Percentiles rank a stretch among this genome's conserved stretches.
Conservation (phyloP, 768 basidiomycete genomes). For the Suillus bovinus region DNA sequence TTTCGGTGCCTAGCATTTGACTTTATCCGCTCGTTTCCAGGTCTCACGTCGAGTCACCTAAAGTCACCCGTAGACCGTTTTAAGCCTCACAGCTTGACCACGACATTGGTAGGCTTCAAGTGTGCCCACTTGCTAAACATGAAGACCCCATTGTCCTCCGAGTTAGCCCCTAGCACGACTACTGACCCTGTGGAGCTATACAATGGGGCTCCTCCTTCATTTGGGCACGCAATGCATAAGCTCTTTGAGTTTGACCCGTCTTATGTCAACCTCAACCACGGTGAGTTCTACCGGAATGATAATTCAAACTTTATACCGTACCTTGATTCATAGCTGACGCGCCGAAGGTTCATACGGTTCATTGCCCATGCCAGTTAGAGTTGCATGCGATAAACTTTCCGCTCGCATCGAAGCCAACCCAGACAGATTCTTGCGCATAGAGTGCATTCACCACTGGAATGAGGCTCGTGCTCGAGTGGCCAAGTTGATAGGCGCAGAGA, state of each 20-base stretch:
- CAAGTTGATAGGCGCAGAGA: slow-evolving; percentile 46
- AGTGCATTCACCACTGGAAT: slow-evolving; percentile 35
- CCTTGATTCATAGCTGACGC: background rate
- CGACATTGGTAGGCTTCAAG: no score
- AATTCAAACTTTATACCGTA: background rate
- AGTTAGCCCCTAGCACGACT: background rate
- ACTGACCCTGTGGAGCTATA: slow-evolving; percentile 18
- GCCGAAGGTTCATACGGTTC: slow-evolving; percentile 61
- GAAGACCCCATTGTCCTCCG: background rate
- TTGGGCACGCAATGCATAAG: slow-evolving; percentile 53
- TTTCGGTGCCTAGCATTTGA: background rate
- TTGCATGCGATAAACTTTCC: slow-evolving; percentile 42
- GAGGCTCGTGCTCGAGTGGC: slow-evolving; percentile 49
- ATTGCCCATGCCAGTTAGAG: slow-evolving; percentile 51
- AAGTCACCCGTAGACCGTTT: background rate
- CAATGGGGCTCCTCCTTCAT: slow-evolving; percentile 38
- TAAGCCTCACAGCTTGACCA: no score
- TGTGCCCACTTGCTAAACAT: background rate
- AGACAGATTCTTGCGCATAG: slow-evolving; percentile 53
- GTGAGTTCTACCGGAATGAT: slow-evolving; percentile 31
- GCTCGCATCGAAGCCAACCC: slow-evolving; percentile 53
- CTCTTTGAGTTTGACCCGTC: slow-evolving; percentile 26
- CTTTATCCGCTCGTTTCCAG: background rate
- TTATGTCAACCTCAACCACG: slow-evolving; percentile 68
- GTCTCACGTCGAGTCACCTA: background rate